phyloP scores from a whole-genome alignment of 73 alveolate genomes.

The Paramecium octaurelia region DNA sequence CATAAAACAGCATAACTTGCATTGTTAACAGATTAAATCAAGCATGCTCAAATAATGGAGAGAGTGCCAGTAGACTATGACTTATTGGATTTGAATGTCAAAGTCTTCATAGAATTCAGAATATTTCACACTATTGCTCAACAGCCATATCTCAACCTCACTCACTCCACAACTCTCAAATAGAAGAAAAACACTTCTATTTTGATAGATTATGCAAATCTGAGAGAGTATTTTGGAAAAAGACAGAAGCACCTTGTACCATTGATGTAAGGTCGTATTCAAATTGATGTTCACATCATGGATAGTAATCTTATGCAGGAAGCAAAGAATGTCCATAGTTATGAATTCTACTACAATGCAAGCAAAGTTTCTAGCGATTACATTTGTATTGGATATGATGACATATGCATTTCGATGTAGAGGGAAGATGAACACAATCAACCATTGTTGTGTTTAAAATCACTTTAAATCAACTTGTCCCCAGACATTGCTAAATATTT shows the following conservation, averaged over 20 bases:
- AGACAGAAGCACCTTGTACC: background rate
- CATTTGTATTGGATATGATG: background rate
- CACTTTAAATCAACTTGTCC: background rate
- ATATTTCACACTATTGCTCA: background rate
- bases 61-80: background rate
- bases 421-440: background rate
- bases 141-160: background rate
- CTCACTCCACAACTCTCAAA: background rate
- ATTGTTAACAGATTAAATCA: background rate
- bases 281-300: background rate
- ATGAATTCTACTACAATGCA: background rate
- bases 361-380: background rate
- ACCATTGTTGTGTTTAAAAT: background rate
- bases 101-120: background rate
- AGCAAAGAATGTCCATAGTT: background rate
- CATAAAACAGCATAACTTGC: background rate
- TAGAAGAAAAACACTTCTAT: background rate
- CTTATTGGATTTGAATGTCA: background rate
- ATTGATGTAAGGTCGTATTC: background rate
- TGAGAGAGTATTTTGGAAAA: background rate
- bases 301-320: background rate
- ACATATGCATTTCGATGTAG: background rate
- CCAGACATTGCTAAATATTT: background rate
- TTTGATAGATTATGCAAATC: background rate
- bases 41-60: background rate